Percentiles rank a stretch among this genome's conserved stretches.
Evolutionary conservation across 495 filamentous ascomycete species (phyloP).

Genomic region (Lasiosphaeris hirsuta): DNA sequence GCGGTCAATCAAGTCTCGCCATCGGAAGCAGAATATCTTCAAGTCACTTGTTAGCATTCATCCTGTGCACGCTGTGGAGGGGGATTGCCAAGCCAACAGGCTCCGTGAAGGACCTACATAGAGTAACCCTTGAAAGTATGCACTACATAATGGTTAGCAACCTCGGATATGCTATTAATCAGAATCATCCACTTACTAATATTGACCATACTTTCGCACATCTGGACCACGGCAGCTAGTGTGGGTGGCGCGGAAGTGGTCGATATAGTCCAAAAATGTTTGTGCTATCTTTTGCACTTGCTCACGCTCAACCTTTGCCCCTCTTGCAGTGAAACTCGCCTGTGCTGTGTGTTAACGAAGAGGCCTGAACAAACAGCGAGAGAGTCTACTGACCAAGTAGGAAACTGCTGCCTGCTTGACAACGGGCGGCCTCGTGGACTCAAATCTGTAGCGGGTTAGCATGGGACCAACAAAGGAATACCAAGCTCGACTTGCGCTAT

Average conservation of each 20-base stretch:
- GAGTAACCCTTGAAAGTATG: conserved; percentile 68
- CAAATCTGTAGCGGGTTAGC: conserved; percentile 29
- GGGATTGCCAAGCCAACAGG: conserved; percentile 38
- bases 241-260: conserved; percentile 58
- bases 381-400: conserved; percentile 58
- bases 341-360: not conserved
- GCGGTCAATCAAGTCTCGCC: conserved; percentile 76
- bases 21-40: conserved; percentile 93
- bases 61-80: no score
- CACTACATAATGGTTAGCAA: conserved; percentile 20
- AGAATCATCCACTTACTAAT: conserved; percentile 50
- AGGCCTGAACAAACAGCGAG: not conserved
- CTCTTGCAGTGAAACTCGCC: conserved; percentile 83
- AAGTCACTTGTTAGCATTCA: conserved; percentile 40
- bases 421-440: conserved; percentile 58
- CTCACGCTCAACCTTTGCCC: conserved; percentile 69
- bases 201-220: conserved; percentile 73
- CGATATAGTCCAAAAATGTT: conserved; percentile 68
- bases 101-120: conserved; percentile 16
- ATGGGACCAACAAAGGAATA: not conserved
- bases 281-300: conserved; percentile 75
- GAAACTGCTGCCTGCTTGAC: conserved; percentile 78
- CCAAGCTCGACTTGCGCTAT: conserved; percentile 32
- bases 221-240: conserved; percentile 74
- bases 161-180: no score